Base-by-base conservation (phyloP, 2,329 filamentous ascomycete species). In the Calonectria naviculata region DNA sequence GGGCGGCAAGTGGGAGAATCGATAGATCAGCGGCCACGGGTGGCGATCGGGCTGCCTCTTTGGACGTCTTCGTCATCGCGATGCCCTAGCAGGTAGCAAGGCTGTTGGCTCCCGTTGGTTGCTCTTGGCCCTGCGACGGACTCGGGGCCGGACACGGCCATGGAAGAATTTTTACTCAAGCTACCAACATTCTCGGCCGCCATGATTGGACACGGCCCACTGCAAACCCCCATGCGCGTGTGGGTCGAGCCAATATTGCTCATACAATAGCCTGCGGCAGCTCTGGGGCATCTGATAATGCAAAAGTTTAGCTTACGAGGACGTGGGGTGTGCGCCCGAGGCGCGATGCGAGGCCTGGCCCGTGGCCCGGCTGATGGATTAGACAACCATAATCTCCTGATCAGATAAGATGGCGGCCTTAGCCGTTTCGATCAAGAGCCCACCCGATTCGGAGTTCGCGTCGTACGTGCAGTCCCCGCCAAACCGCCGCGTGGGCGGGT, bases 351-450 rank as follows among this genome's bases (percentile, higher is more conserved):
- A 28, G 49, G 28, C 34, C 49, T 31, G 21, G 42, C 31, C 65
- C 42, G 58, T n/a, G 24, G 38, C 21, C 34, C 54, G 42, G 42
- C 24, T 46, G 56, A 68, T 63, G 65, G 65, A 62, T 54, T 61
- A 61, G 65, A 68, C 62, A 67, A 67, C 15, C 44, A 58, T 24
- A 28, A 61, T 68, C 65, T 62, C 56, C 56, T 68, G 65, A 68
- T 68, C 62, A 36, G 65, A 68, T 68, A 68, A 68, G 65, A 68
- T 68, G 56, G 42, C 24, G 21, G 26, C 26, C 24, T 52, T 62
- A 46, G 19, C 52, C 46, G 31, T 34, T 47, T 67, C 42, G 41
- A 67, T 38, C 42, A 24, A 34, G 31, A 29, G 28, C n/a, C 65
- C 56, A 29, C 56, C 44, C 52, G 54, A 60, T 41, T 56, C 34